A percentile compares a stretch with the other conserved stretches of the same genome.
Evolutionary conservation across 768 basidiomycete species (phyloP).

Genomic region (Punctularia strigosozonata): DNA sequence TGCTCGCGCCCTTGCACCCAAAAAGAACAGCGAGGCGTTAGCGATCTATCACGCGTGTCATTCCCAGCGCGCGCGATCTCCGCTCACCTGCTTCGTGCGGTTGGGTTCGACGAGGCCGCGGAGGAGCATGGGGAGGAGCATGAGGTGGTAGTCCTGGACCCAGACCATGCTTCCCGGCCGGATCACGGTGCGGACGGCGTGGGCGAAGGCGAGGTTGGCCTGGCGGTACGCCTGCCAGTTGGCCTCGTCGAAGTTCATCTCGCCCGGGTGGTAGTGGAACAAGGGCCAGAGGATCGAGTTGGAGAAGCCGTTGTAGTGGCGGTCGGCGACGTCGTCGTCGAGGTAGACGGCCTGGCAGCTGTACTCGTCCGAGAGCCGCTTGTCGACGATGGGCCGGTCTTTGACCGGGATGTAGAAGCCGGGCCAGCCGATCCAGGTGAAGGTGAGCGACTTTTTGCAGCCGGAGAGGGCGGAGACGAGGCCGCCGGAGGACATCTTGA

Average conservation of each 20-base stretch:
- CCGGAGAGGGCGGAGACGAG: slow-evolving; percentile 95
- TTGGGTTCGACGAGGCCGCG: slow-evolving; percentile 76
- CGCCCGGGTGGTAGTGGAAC: slow-evolving; percentile 98
- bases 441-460: slow-evolving; percentile 95
- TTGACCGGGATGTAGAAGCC: slow-evolving; percentile 89
- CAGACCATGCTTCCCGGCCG: slow-evolving; percentile 90
- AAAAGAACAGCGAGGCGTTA: too few species aligned
- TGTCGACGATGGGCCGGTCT: slow-evolving; percentile 86
- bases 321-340: slow-evolving; percentile 95
- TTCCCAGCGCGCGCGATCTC: too few species aligned
- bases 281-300: slow-evolving; percentile 99
- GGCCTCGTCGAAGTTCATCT: slow-evolving; percentile 99
- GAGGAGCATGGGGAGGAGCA: slow-evolving; percentile 96
- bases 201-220: slow-evolving; percentile 91
- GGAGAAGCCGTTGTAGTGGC: slow-evolving; percentile 97
- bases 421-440: slow-evolving; percentile 97
- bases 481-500: slow-evolving; percentile 98
- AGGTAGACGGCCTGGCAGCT: slow-evolving; percentile 97
- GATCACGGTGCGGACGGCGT: slow-evolving; percentile 71
- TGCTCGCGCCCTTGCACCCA: slow-evolving; percentile 39
- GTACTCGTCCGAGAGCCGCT: slow-evolving; percentile 87
- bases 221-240: slow-evolving; percentile 98
- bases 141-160: slow-evolving; percentile 98
- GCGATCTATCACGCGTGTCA: too few species aligned
- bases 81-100: too few species aligned